Evolutionary conservation across 169 alveolate genomes (phyloP).

Genomic region (Amoebophrya sp.): DNA sequence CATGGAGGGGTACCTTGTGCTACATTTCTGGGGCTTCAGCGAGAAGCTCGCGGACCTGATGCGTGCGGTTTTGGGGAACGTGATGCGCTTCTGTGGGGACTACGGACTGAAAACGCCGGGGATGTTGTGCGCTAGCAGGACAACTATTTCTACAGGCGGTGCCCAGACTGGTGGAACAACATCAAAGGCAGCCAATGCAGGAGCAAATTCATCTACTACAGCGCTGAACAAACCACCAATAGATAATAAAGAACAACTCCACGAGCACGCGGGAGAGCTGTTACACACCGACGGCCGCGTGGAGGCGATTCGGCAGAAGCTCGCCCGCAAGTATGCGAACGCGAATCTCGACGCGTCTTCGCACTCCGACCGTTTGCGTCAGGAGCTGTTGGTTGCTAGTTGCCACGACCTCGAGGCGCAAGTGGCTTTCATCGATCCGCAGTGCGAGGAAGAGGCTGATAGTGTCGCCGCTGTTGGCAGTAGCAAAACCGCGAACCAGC

Average conservation of each 20-base stretch:
- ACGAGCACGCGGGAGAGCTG: neutral
- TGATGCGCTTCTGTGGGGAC: neutral
- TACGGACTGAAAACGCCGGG: neutral
- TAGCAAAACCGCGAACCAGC: too few relatives aligned
- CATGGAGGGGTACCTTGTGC: neutral
- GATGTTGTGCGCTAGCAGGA: too few relatives aligned
- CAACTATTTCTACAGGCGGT: too few relatives aligned
- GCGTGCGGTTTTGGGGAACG: neutral
- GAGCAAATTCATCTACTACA: too few relatives aligned
- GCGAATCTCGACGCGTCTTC: neutral
- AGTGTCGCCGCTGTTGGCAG: too few relatives aligned
- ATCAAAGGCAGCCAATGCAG: too few relatives aligned
- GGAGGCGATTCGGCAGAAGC: neutral
- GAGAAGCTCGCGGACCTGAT: neutral
- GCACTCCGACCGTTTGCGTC: neutral
- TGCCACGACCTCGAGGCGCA: neutral
- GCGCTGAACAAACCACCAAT: too few relatives aligned
- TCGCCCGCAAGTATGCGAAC: neutral
- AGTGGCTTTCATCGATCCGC: neutral
- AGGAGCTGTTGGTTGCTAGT: neutral
- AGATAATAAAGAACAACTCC: too few relatives aligned
- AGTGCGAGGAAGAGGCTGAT: too few relatives aligned
- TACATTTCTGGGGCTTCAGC: neutral
- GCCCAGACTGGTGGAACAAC: neutral
- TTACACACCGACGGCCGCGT: neutral